phyloP scores from a whole-genome alignment of 1,284 basidiomycete species.

The Quambalaria eucalypti region DNA sequence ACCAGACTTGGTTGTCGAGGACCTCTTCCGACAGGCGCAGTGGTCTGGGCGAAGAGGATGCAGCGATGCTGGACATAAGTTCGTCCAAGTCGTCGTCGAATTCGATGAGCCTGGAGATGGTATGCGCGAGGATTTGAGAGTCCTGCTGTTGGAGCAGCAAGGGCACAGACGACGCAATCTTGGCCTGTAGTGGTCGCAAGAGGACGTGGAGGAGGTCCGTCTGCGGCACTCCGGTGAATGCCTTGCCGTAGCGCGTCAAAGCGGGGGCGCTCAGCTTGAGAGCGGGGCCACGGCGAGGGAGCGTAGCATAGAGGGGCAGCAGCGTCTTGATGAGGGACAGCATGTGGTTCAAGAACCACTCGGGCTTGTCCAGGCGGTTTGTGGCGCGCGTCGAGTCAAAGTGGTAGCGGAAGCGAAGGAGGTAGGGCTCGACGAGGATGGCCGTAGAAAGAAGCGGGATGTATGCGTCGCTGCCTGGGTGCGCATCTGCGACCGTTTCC shows the following conservation, averaged over 20 bases:
- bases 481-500: neutral
- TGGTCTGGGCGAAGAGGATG: slow-evolving; percentile 5
- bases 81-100: slow-evolving; percentile 68
- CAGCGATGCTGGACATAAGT: slow-evolving; percentile 8
- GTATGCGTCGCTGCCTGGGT: slow-evolving; percentile 28
- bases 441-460: slow-evolving; percentile 52
- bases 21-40: slow-evolving; percentile 57
- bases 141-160: slow-evolving; percentile 54
- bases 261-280: neutral
- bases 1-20: slow-evolving; percentile 75
- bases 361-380: slow-evolving; percentile 87
- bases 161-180: slow-evolving; percentile 53
- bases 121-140: slow-evolving; percentile 82
- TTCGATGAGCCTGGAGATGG: slow-evolving; percentile 77
- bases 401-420: slow-evolving; percentile 86
- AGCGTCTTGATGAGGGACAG: slow-evolving; percentile 54
- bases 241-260: neutral
- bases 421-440: slow-evolving; percentile 73
- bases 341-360: slow-evolving; percentile 92
- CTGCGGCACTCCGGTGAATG: neutral
- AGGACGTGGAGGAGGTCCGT: slow-evolving; percentile 37
- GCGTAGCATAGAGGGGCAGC: slow-evolving; percentile 61
- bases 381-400: slow-evolving; percentile 80
- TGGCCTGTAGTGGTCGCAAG: slow-evolving; percentile 25
- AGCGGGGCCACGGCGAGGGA: neutral